Evolutionary conservation across 306 rosid genomes (phyloP).

Genomic region (Purshia tridentata): DNA sequence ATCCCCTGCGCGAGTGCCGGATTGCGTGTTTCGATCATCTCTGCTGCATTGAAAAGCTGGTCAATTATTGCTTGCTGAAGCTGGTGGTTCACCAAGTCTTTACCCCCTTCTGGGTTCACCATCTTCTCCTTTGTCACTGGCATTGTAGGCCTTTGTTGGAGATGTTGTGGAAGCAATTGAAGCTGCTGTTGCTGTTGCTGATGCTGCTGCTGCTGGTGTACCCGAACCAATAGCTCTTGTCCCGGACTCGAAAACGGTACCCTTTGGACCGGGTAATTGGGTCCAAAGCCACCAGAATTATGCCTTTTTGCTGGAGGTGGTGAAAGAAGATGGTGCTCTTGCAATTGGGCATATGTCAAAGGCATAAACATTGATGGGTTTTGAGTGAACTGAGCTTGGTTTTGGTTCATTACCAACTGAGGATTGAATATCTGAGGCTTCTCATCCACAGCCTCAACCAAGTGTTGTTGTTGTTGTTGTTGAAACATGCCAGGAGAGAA

Average conservation of each 20-base stretch:
- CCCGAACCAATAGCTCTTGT: slow-evolving; percentile 43
- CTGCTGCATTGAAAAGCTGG: slow-evolving; percentile 75
- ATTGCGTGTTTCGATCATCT: slow-evolving; percentile 78
- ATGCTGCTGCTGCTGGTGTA: slow-evolving; percentile 49
- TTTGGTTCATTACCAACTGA: slow-evolving; percentile 53
- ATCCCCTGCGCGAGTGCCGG: slow-evolving; percentile 96
- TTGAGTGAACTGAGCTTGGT: slow-evolving; percentile 53
- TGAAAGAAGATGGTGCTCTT: slow-evolving; percentile 52
- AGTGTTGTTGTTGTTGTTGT: slow-evolving; percentile 45
- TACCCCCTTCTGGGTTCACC: slow-evolving; percentile 37
- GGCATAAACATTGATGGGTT: slow-evolving; percentile 63
- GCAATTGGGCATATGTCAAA: slow-evolving; percentile 47
- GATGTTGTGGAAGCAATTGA: slow-evolving; percentile 58
- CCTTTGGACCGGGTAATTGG: slow-evolving; percentile 42
- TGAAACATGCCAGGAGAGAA: slow-evolving; percentile 46
- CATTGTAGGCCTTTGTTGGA: slow-evolving; percentile 54
- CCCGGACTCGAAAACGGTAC: slow-evolving; percentile 45
- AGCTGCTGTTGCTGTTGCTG: slow-evolving; percentile 54
- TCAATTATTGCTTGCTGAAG: slow-evolving; percentile 68
- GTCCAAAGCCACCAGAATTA: slow-evolving; percentile 45
- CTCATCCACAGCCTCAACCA: slow-evolving; percentile 49
- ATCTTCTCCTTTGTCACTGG: slow-evolving; percentile 48
- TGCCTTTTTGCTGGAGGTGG: slow-evolving; percentile 62
- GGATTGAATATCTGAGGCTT: slow-evolving; percentile 60
- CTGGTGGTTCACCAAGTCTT: slow-evolving; percentile 59